These are phyloP conservation scores for Pseudogymnoascus verrucosus DNA, from an alignment of 2,329 filamentous ascomycete species.

Conservation along the genomic window DNA sequence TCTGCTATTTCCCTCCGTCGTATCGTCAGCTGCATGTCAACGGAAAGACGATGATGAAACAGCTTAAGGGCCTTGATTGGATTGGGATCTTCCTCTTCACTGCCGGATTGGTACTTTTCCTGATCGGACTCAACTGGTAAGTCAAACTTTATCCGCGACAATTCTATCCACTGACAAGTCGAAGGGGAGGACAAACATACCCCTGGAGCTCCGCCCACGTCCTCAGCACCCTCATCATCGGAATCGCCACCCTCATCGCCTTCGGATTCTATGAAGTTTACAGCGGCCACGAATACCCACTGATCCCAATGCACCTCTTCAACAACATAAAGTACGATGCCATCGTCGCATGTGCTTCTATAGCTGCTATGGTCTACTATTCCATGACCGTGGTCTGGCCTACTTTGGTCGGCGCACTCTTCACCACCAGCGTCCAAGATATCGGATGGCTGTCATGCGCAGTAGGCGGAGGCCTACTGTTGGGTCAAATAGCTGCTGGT, in stretches of 20 bases:
- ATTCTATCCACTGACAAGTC: too few species aligned
- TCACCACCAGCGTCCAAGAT: slow-evolving; percentile 8
- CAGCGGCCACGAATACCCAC: slow-evolving; percentile 27
- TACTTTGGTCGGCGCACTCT: slow-evolving; percentile 11
- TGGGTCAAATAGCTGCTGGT: slow-evolving; percentile 14
- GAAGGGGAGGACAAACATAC: slow-evolving; percentile 32
- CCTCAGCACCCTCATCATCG: slow-evolving; percentile 21
- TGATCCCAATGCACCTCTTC: slow-evolving; percentile 32
- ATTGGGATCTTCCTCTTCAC: slow-evolving; percentile 37
- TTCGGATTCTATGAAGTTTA: slow-evolving; percentile 40
- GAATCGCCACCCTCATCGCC: slow-evolving; percentile 27
- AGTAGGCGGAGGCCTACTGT: slow-evolving; percentile 12
- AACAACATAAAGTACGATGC: slow-evolving; percentile 29
- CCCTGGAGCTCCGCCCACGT: slow-evolving; percentile 36
- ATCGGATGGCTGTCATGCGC: slow-evolving; percentile 15
- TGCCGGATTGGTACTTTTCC: slow-evolving; percentile 34
- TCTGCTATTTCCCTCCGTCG: slow-evolving; percentile 41
- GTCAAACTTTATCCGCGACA: too few species aligned
- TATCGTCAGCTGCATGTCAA: slow-evolving; percentile 35
- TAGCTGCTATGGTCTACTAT: slow-evolving; percentile 30
- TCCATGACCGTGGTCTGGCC: slow-evolving; percentile 30
- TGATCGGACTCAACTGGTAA: slow-evolving; percentile 35
- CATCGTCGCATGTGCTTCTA: slow-evolving; percentile 22
- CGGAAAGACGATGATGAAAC: slow-evolving; percentile 29
- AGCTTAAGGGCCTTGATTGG: slow-evolving; percentile 38